A percentile compares a stretch with the other conserved stretches of the same genome.
These are phyloP conservation scores for Trichomonas tenax DNA, from an alignment of 208 protist species.

Conservation along the genomic window DNA sequence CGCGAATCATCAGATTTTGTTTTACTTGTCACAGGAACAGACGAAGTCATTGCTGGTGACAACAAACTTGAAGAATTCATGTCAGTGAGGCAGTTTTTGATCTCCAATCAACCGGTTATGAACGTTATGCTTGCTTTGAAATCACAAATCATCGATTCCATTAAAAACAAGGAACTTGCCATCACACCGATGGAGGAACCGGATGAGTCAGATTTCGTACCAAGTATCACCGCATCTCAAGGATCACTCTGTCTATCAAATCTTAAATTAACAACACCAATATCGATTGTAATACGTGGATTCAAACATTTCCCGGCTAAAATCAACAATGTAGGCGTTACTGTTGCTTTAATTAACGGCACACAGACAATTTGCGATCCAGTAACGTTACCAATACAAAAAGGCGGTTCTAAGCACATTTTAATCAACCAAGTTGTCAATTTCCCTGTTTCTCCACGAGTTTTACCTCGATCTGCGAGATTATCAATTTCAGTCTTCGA, in stretches of 20 bases:
- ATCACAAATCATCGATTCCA: not conserved
- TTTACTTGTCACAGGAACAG: not conserved
- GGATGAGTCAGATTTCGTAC: no score
- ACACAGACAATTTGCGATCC: not conserved
- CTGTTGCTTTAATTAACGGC: not conserved
- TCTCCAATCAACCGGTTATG: not conserved
- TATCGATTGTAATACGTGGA: not conserved
- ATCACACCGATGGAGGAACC: no score
- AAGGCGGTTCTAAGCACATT: not conserved
- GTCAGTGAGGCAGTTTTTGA: not conserved
- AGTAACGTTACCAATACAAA: not conserved
- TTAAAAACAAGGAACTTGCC: not conserved
- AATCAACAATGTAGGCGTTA: not conserved
- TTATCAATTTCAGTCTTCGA: not conserved
- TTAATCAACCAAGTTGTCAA: not conserved
- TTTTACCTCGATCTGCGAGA: not conserved
- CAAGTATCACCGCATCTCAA: not conserved
- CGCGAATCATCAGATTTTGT: not conserved
- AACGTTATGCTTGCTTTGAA: not conserved
- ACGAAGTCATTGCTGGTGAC: not conserved
- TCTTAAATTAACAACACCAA: not conserved
- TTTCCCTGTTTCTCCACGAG: not conserved
- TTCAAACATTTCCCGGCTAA: not conserved
- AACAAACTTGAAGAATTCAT: not conserved
- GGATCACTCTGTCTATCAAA: not conserved